These are phyloP conservation scores for Apophysomyces trapeziformis DNA, from an alignment of 371 early-diverging fungal species.

Conservation along the genomic window DNA sequence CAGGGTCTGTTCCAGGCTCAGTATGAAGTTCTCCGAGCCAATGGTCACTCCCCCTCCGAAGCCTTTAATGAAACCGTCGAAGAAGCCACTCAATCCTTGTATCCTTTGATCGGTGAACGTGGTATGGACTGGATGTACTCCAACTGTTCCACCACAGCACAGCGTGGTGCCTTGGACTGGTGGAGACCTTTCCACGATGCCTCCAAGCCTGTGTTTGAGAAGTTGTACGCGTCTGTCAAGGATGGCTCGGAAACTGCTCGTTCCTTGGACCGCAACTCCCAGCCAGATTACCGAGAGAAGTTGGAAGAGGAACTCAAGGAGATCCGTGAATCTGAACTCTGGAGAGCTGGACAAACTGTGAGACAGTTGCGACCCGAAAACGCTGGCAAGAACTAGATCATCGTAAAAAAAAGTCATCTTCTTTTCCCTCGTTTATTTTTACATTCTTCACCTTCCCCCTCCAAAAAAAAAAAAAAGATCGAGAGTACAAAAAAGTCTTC, in stretches of 20 bases:
- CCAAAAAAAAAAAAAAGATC: neutral
- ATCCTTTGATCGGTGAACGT: slow-evolving; percentile 94
- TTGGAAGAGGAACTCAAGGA: slow-evolving; percentile 91
- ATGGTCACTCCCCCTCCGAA: slow-evolving; percentile 96
- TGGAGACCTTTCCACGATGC: slow-evolving; percentile 92
- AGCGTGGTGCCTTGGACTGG: slow-evolving; percentile 98
- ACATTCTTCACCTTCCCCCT: neutral
- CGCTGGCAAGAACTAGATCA: slow-evolving; percentile 43
- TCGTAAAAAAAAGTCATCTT: neutral
- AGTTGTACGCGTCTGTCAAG: slow-evolving; percentile 86
- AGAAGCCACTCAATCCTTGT: slow-evolving; percentile 97
- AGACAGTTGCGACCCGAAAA: slow-evolving; percentile 87
- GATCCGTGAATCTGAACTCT: slow-evolving; percentile 70
- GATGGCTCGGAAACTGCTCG: slow-evolving; percentile 92
- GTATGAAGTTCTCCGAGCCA: slow-evolving; percentile 94
- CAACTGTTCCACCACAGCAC: slow-evolving; percentile 96
- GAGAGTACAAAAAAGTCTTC: too few relatives aligned
- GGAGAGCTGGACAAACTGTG: slow-evolving; percentile 88
- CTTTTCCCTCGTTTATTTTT: neutral
- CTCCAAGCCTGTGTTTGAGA: slow-evolving; percentile 93
- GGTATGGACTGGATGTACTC: slow-evolving; percentile 98
- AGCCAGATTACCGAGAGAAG: slow-evolving; percentile 89
- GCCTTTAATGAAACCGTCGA: slow-evolving; percentile 99
- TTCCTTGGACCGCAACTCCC: slow-evolving; percentile 87
- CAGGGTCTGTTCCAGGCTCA: slow-evolving; percentile 97